Percentiles rank a stretch among this genome's conserved stretches.
These are phyloP conservation scores for Talaromyces nanjingensis DNA, from an alignment of 495 filamentous ascomycete species.

Conservation along the genomic window DNA sequence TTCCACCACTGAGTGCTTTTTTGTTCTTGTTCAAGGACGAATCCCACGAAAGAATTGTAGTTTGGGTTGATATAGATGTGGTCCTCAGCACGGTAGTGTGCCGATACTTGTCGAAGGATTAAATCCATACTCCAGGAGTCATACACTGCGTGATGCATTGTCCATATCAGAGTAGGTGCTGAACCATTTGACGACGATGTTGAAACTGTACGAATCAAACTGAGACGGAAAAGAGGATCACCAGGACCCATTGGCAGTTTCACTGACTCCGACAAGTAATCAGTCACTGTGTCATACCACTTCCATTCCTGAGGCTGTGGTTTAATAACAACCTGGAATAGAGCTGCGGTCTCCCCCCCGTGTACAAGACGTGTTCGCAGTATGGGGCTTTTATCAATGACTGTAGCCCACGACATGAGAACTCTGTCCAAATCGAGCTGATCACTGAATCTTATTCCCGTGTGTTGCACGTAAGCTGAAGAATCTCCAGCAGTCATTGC, in stretches of 20 bases:
- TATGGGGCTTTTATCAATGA: constrained; percentile 23
- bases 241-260: constrained; percentile 35
- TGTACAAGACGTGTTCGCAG: constrained; percentile 39
- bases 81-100: not conserved
- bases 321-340: constrained; percentile 30
- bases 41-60: not conserved
- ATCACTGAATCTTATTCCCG: constrained; percentile 18
- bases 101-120: constrained; percentile 5
- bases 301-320: not conserved
- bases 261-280: constrained; percentile 30
- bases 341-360: constrained; percentile 8
- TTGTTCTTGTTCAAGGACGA: not conserved
- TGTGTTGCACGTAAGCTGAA: constrained; percentile 25
- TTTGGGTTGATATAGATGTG: not conserved
- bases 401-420: constrained; percentile 28
- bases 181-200: not conserved
- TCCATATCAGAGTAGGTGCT: constrained; percentile 18
- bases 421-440: constrained; percentile 26
- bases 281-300: not conserved
- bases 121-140: constrained; percentile 19
- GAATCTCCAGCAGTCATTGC: constrained; percentile 30
- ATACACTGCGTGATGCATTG: constrained; percentile 27
- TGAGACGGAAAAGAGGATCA: constrained; percentile 36
- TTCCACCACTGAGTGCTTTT: not conserved
- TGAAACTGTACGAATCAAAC: constrained; percentile 18